Evolutionary conservation across 805 yeast species (phyloP).

Genomic region (Lachancea kluyveri): DNA sequence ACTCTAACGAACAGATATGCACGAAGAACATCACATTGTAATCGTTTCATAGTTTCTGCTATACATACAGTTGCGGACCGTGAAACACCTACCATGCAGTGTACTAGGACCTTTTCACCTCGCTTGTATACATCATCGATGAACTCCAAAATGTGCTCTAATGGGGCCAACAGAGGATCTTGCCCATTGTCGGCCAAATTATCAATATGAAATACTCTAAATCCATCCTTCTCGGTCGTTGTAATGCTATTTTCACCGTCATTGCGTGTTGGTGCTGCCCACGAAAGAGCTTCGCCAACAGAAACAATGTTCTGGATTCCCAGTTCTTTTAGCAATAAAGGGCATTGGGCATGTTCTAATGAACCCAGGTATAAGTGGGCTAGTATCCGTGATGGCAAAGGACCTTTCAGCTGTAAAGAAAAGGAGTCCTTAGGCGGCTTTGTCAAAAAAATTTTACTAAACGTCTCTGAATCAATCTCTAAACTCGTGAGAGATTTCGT

Average conservation of each 20-base stretch:
- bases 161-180: conserved; percentile 59
- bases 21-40: conserved; percentile 57
- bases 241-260: neutral
- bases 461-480: conserved; percentile 26
- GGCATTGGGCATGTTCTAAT: conserved; percentile 70
- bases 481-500: conserved; percentile 10
- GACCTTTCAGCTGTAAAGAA: conserved; percentile 45
- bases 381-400: conserved; percentile 73
- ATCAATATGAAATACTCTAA: conserved; percentile 45
- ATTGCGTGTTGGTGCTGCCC: conserved; percentile 36
- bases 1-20: conserved; percentile 90
- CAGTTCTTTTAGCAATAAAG: conserved; percentile 52
- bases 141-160: conserved; percentile 59
- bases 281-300: conserved; percentile 74
- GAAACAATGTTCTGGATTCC: conserved; percentile 73
- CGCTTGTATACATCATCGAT: conserved; percentile 47
- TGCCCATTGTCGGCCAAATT: conserved; percentile 89
- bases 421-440: conserved; percentile 23
- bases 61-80: conserved; percentile 93
- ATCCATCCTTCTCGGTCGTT: conserved; percentile 25
- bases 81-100: conserved; percentile 94
- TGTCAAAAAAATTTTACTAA: conserved; percentile 30
- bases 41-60: conserved; percentile 85
- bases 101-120: conserved; percentile 61
- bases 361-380: conserved; percentile 86